Base-by-base conservation (phyloP, 108 stramenopile genomes). In the Epithemia pelagica region DNA sequence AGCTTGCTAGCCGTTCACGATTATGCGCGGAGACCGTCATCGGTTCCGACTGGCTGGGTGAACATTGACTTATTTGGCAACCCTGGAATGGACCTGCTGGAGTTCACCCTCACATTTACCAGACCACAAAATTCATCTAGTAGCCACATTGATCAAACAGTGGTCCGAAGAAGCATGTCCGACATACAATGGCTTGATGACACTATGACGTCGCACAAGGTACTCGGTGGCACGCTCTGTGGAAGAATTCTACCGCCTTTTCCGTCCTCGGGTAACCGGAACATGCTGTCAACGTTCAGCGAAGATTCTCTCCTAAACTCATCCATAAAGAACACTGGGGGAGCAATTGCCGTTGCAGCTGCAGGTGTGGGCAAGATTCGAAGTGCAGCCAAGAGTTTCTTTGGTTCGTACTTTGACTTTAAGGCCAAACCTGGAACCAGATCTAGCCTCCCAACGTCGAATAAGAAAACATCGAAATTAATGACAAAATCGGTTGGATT, bases 121-220 rank as follows among this genome's bases (percentile, higher is more conserved):
- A 64, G 64, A 66, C 20, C 26, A 24, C 26, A 28, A 29, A 22
- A 57, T 22, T 19, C 18, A 30, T 25, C 23, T 7, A 62, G 25
- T 24, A 28, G 18, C 8, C 28, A 56, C 26, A 22, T 15, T 29
- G 65, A 66, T 2, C n/a, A 54, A 21, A 70, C 68, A 8, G 76
- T 84, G n/a, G 89, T 88, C 5, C 79, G 87, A 52, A 80, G 91
- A n/a, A 83, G 86, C 18, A 85, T 82, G 76, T 66, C 76, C 8
- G 91, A 93, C 73, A 74, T 93, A 68, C 73, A 81, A 64, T 93
- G 91, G 91, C 83, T 93, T 24, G 72, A 93, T 67, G 83, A 84
- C 32, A 88, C 87, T 22, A 78, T 93, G 28, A 73, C 53, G 30
- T 80, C 78, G 27, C 91, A 93, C 61, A 86, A 85, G 64, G 73